Evolutionary conservation across 2,329 filamentous ascomycete species (phyloP).

Genomic region (Metarhizium anisopliae): DNA sequence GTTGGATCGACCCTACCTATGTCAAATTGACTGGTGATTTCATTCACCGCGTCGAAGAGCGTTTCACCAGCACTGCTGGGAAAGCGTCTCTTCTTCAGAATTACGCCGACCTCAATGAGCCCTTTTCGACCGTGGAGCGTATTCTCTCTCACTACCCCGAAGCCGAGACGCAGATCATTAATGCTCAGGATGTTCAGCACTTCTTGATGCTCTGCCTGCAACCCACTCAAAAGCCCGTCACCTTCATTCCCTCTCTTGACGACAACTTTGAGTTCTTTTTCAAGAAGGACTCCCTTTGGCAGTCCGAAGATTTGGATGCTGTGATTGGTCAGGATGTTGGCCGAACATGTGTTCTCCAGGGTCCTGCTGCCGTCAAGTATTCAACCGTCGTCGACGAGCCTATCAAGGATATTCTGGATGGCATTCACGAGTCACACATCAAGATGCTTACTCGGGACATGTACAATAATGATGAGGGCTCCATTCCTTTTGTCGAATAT

Average conservation of each 20-base stretch:
- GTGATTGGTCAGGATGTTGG: conserved; percentile 95
- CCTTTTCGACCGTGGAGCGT: conserved; percentile 67
- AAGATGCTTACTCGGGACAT: conserved; percentile 67
- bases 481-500: conserved; percentile 84
- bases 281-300: conserved; percentile 99
- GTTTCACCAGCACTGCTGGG: conserved; percentile 67
- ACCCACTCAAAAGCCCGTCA: conserved; percentile 88
- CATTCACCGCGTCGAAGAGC: conserved; percentile 93
- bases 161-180: conserved; percentile 85
- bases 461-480: conserved; percentile 63
- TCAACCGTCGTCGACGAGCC: conserved; percentile 87
- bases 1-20: conserved; percentile 86
- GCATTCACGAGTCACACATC: conserved; percentile 85
- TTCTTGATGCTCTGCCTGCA: conserved; percentile 90
- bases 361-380: conserved; percentile 85
- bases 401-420: conserved; percentile 87
- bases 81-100: conserved; percentile 80
- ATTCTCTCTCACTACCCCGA: conserved; percentile 80
- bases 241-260: conserved; percentile 91
- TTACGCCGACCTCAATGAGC: conserved; percentile 78
- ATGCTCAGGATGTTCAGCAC: conserved; percentile 95
- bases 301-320: conserved; percentile 93
- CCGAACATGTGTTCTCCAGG: conserved; percentile 91
- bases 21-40: conserved; percentile 84
- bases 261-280: conserved; percentile 99